Base-by-base conservation (phyloP, 1,284 basidiomycete species). In the Cutaneotrichosporon cavernicola region DNA sequence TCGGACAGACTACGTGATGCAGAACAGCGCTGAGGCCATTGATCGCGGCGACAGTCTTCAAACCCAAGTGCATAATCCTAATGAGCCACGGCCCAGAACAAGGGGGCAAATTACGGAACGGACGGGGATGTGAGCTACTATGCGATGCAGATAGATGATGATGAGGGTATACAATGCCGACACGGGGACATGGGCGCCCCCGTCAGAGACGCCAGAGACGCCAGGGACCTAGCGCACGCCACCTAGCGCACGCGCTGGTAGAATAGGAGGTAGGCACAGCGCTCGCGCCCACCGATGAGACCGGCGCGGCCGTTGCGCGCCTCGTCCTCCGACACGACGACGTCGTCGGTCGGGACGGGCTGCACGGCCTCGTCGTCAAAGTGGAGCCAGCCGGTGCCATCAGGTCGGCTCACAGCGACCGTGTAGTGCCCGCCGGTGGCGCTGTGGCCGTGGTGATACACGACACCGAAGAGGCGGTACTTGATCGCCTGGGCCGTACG, bases 371-470 rank as follows among this genome's bases (percentile, higher is more conserved):
- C 93, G 74, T 97, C 95, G 79, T 97, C 95, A 63, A 97, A 91
- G 67, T 95, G 88, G 64, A 97, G 85, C 96, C 92, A 98, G 85
- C 88, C 73, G 80, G 69, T 74, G 78, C 56, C 66, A 72, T 80
- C 69, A 22, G 91, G 90, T 66, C 92, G 89, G 9, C 95, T 82
- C 1, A 97, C 90, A 69, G 95, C 90, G 52, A 97, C 87, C 1
- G 95, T 99, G 82, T 98, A 99, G 80, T 98, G 95, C 0, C 96
- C 96, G 8, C 95, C 95, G 0, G 88, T 89, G 0, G 96, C 93
- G 14, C 90, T 90, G 55, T 85, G 83, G 2, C 96, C 96, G 73
- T 99, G 95, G 79, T 99, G 96, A 79, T 98, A 98, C 9, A 98
- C 83, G 22, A 90, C 93, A 70, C 91, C 93, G 76, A 95, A 96